Base-by-base conservation (phyloP, 1,284 basidiomycete species). In the Wallemia hederae region DNA sequence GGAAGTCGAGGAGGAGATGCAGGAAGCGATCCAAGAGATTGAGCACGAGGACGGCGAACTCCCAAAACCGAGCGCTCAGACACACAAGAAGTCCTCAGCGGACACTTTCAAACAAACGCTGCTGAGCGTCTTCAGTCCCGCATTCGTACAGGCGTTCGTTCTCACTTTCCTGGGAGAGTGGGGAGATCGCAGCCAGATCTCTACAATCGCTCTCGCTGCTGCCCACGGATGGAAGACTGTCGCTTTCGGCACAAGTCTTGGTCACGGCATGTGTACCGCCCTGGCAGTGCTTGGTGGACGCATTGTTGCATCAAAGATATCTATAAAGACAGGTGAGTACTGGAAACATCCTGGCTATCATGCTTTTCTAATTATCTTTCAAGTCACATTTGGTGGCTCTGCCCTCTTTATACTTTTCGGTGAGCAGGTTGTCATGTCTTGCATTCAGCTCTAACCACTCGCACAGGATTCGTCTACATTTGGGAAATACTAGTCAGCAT, bases 121-220 rank as follows among this genome's bases (percentile, higher is more conserved):
- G 69, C 82, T 81, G 65, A 73, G 94, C 26, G 73, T 91, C 65
- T 75, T 96, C 22, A 87, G 83, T 0, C 94, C 92, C 0, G 85
- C 94, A 0, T 96, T 96, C 66, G 89, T 92, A 1, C 91, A 98
- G 71, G 81, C 89, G 0, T 98, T 98, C 66, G 74, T 92, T 34
- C 75, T 98, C 61, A 97, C 92, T 0, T 98, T 98, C 72, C 75
- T 98, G 14, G 94, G 91, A 24, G 92, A 98, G 71, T 98, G 92
- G 92, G 94, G 92, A 0, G 94, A 98, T 72, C 75, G 92, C 56
- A 90, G 85, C 68, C 94, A 98, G 73, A 92, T 98, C 66, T 85
- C 94, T 0, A 98, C 92, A 0, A 96, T 98, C 65, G 91, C 89
- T 1, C 76, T 98, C 59, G 94, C 85, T 1, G 91, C 92, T 31